phyloP scores from a whole-genome alignment of 75 land plant species.

The Pinus taeda region DNA sequence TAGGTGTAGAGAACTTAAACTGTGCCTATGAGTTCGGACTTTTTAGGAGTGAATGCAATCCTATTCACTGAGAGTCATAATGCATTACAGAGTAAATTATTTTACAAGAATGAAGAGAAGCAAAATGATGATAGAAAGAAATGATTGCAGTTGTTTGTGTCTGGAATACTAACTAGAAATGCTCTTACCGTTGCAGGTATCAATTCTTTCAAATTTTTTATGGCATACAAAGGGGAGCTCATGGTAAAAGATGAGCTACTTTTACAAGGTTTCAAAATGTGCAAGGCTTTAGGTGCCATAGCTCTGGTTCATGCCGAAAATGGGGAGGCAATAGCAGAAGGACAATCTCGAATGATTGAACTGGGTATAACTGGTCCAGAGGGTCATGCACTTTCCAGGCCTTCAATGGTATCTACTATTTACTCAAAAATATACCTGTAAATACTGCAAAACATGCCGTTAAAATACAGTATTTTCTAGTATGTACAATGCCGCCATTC shows the following conservation, averaged over 20 bases:
- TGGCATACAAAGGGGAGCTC: conserved; percentile 93
- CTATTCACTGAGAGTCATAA: neutral
- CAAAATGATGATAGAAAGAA: no score
- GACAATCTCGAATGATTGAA: conserved; percentile 82
- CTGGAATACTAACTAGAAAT: neutral
- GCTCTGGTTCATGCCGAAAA: conserved; percentile 99
- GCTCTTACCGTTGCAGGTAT: conserved; percentile 48
- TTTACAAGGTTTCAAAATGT: conserved; percentile 79
- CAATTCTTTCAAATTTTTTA: conserved; percentile 96
- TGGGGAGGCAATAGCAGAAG: conserved; percentile 95
- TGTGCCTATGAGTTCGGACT: neutral
- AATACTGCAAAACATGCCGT: neutral
- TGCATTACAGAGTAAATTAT: neutral
- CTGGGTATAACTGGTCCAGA: conserved; percentile 97
- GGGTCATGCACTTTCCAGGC: conserved; percentile 97
- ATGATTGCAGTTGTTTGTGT: no score
- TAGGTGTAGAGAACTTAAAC: neutral
- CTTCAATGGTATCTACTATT: conserved; percentile 60
- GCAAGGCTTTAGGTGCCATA: conserved; percentile 90
- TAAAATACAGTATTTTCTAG: neutral
- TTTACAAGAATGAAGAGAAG: no score
- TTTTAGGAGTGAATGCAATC: neutral
- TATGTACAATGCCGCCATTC: neutral
- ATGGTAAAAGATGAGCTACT: conserved; percentile 91
- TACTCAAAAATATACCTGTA: no score